These are phyloP conservation scores for Gamsiella multidivaricata DNA, from an alignment of 192 early-diverging fungal genomes.

Conservation along the genomic window DNA sequence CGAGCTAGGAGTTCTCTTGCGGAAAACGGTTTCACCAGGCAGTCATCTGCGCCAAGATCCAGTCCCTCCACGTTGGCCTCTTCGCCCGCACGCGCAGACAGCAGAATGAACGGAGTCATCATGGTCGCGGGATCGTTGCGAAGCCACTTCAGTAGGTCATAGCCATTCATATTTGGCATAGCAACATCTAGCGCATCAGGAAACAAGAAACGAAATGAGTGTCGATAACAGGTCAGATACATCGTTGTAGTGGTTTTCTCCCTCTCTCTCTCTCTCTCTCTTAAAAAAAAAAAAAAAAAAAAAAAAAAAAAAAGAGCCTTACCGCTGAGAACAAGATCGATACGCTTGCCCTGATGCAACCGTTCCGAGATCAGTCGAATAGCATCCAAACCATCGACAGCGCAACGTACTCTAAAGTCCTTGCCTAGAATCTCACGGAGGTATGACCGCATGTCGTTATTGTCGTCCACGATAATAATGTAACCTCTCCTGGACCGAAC, in stretches of 20 bases:
- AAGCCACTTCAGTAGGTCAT: slow-evolving; percentile 58
- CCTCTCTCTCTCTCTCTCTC: too few relatives aligned
- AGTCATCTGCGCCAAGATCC: slow-evolving; percentile 69
- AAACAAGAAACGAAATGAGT: slow-evolving; percentile 1
- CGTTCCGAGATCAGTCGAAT: slow-evolving; percentile 38
- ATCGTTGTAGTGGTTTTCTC: too few relatives aligned
- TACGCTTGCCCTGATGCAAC: slow-evolving; percentile 34
- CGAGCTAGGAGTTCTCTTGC: slow-evolving; percentile 65
- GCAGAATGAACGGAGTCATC: slow-evolving; percentile 66
- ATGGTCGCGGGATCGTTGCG: slow-evolving; percentile 45
- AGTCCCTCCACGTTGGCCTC: slow-evolving; percentile 63
- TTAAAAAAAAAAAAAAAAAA: too few relatives aligned
- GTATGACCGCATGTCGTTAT: slow-evolving; percentile 59
- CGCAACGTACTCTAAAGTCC: slow-evolving; percentile 48
- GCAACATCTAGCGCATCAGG: slow-evolving; percentile 54
- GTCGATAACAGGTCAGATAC: too few relatives aligned
- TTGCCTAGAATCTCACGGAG: slow-evolving; percentile 41
- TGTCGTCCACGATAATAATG: slow-evolving; percentile 61
- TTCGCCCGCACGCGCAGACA: slow-evolving; percentile 66
- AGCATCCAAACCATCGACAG: slow-evolving; percentile 54
- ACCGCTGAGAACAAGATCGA: slow-evolving; percentile 57
- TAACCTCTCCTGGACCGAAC: slow-evolving; percentile 15
- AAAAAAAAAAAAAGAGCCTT: too few relatives aligned
- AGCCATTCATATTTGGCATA: slow-evolving; percentile 75
- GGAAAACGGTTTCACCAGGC: slow-evolving; percentile 62